phyloP scores from a whole-genome alignment of 225 moss, liverwort and hornwort species.

The Sphagnum tenellum region DNA sequence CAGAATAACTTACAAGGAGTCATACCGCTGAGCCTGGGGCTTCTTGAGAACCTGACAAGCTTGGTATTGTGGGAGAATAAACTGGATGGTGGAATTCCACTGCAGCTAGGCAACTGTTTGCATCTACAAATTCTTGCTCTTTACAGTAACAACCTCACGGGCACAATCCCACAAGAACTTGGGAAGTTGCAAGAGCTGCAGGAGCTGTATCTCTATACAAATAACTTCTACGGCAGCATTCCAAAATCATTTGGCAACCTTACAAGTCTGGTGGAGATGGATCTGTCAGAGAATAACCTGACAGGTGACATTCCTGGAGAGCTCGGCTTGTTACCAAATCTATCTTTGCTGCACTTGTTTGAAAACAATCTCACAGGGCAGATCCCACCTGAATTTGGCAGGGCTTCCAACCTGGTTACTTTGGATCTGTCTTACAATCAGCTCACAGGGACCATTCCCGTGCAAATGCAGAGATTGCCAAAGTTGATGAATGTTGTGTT shows the following conservation, averaged over 20 bases:
- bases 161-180: conserved; percentile 20
- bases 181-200: conserved; percentile 13
- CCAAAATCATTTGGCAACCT: conserved; percentile 4
- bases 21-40: conserved; percentile 17
- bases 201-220: conserved; percentile 15
- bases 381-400: conserved; percentile 26
- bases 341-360: conserved; percentile 14
- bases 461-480: conserved; percentile 12
- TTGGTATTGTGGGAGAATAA: conserved; percentile 18
- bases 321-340: conserved; percentile 12
- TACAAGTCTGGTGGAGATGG: neutral
- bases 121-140: conserved; percentile 19
- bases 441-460: conserved; percentile 35
- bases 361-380: conserved; percentile 25
- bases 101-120: conserved; percentile 6
- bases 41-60: conserved; percentile 12
- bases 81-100: conserved; percentile 18
- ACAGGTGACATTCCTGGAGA: conserved; percentile 16
- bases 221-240: conserved; percentile 8
- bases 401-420: conserved; percentile 13
- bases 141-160: conserved; percentile 12
- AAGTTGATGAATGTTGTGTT: conserved; percentile 26
- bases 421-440: conserved; percentile 44
- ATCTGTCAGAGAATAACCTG: conserved; percentile 9
- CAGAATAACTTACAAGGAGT: conserved; percentile 16